phyloP scores from a whole-genome alignment of 1,139 yeast genomes.

The Diutina ranongensis region DNA sequence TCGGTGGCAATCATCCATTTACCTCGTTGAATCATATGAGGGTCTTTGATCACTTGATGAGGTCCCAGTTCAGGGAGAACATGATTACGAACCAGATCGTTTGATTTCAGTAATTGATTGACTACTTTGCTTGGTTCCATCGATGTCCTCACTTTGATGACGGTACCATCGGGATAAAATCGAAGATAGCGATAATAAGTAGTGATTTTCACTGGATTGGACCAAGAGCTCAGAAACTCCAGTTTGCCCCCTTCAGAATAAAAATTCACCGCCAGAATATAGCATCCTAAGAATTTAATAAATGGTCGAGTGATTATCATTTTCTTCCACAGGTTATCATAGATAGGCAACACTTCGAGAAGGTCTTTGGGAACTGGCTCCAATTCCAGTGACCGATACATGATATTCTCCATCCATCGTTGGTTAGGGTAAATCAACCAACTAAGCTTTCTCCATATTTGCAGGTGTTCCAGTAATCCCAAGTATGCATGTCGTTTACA shows the following conservation, averaged over 20 bases:
- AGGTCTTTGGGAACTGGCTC: slow-evolving; percentile 34
- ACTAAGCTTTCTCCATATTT: slow-evolving; percentile 49
- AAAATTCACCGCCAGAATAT: slow-evolving; percentile 77
- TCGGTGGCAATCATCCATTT: slow-evolving; percentile 37
- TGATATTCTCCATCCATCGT: slow-evolving; percentile 10
- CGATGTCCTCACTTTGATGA: slow-evolving; percentile 52
- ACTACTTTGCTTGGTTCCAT: slow-evolving; percentile 57
- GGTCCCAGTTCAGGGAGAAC: slow-evolving; percentile 7
- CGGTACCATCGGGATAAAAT: slow-evolving; percentile 70
- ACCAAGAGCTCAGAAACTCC: slow-evolving; percentile 58
- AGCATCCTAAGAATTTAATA: slow-evolving; percentile 69
- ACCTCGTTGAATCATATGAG: slow-evolving; percentile 35
- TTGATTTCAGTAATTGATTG: slow-evolving; percentile 17
- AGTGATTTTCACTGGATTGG: slow-evolving; percentile 68
- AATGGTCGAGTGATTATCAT: slow-evolving; percentile 51
- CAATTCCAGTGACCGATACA: slow-evolving; percentile 11
- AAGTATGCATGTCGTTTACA: slow-evolving; percentile 52
- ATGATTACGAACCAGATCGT: slow-evolving; percentile 7
- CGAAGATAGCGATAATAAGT: slow-evolving; percentile 81
- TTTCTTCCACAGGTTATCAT: slow-evolving; percentile 39
- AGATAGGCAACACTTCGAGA: slow-evolving; percentile 30
- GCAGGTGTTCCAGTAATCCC: slow-evolving; percentile 40
- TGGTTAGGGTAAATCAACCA: slow-evolving; percentile 39
- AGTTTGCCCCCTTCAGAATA: slow-evolving; percentile 67
- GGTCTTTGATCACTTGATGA: slow-evolving; percentile 14